Percentiles rank a stretch among this genome's conserved stretches.
Evolutionary conservation across 2,329 filamentous ascomycete species (phyloP).

Genomic region (Tothia fuscella): DNA sequence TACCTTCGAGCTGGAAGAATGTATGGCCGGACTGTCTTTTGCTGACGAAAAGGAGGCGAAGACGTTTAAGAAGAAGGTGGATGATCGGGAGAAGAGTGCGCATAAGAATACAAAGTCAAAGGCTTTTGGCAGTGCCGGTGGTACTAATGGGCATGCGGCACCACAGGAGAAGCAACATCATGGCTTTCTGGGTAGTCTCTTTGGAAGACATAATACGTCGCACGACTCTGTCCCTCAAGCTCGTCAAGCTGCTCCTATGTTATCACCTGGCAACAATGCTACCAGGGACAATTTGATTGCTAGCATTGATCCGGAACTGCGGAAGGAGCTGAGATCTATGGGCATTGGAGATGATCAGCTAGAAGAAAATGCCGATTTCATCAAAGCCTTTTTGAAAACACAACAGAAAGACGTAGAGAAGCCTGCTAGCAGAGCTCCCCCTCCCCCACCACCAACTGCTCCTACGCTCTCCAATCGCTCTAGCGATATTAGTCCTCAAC

Average conservation of each 20-base stretch:
- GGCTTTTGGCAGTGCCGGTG: conserved; percentile 47
- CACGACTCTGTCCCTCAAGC: conserved; percentile 14
- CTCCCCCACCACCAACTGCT: conserved; percentile 47
- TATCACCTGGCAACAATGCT: conserved; percentile 1
- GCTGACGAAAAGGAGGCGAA: conserved; percentile 95
- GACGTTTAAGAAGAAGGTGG: conserved; percentile 94
- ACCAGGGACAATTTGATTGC: conserved; percentile 40
- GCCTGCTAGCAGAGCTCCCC: conserved; percentile 40
- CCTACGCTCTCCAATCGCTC: conserved; percentile 18
- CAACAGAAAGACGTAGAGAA: conserved; percentile 42
- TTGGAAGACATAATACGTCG: conserved; percentile 21
- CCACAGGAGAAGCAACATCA: conserved; percentile 25
- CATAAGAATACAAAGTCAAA: conserved; percentile 74
- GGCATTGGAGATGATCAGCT: conserved; percentile 59
- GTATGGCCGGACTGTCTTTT: conserved; percentile 80
- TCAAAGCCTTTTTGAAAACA: conserved; percentile 45
- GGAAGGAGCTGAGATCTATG: conserved; percentile 51
- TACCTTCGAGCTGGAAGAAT: conserved; percentile 90
- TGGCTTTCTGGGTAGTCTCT: conserved; percentile 40
- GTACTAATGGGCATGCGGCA: conserved; percentile 17
- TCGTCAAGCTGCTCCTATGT: conserved; percentile 10
- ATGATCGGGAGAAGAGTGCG: conserved; percentile 89
- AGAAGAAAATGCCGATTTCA: conserved; percentile 54
- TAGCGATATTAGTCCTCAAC: conserved; percentile 43
- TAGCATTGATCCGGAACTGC: conserved; percentile 46